A percentile compares a stretch with the other conserved stretches of the same genome.
phyloP scores from a whole-genome alignment of 2,329 filamentous ascomycete genomes.

The Epichloe coenophiala region DNA sequence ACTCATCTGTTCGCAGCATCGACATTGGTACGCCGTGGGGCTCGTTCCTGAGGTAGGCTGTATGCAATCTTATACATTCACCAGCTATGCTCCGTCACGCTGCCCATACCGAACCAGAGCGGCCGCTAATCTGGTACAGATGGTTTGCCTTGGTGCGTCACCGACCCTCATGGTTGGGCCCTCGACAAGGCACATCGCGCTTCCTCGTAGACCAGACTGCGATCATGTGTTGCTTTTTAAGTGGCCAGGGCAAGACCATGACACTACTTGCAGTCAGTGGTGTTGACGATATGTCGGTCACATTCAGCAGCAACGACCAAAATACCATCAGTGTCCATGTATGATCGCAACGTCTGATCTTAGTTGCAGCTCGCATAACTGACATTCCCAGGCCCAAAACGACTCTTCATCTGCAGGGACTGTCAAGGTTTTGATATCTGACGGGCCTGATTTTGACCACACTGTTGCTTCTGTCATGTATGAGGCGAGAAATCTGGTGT shows the following conservation, averaged over 20 bases:
- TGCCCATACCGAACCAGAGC: neutral
- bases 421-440: conserved; percentile 54
- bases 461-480: conserved; percentile 76
- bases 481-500: conserved; percentile 51
- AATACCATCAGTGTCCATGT: conserved; percentile 57
- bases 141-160: conserved; percentile 75
- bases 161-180: conserved; percentile 76
- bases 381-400: conserved; percentile 39
- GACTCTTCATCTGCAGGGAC: conserved; percentile 45
- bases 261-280: conserved; percentile 71
- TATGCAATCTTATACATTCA: neutral
- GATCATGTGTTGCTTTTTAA: conserved; percentile 65
- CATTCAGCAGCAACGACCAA: conserved; percentile 50
- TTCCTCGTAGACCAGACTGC: conserved; percentile 67
- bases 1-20: conserved; percentile 43
- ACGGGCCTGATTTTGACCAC: conserved; percentile 58
- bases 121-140: conserved; percentile 21
- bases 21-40: conserved; percentile 51
- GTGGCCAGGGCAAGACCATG: conserved; percentile 55
- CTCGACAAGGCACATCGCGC: conserved; percentile 59
- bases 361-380: conserved; percentile 5
- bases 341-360: conserved; percentile 15
- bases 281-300: conserved; percentile 52
- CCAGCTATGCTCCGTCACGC: neutral
- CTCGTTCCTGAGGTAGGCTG: conserved; percentile 34